Conservation (phyloP, 805 yeast genomes). For the Hanseniaspora hatyaiensis region DNA sequence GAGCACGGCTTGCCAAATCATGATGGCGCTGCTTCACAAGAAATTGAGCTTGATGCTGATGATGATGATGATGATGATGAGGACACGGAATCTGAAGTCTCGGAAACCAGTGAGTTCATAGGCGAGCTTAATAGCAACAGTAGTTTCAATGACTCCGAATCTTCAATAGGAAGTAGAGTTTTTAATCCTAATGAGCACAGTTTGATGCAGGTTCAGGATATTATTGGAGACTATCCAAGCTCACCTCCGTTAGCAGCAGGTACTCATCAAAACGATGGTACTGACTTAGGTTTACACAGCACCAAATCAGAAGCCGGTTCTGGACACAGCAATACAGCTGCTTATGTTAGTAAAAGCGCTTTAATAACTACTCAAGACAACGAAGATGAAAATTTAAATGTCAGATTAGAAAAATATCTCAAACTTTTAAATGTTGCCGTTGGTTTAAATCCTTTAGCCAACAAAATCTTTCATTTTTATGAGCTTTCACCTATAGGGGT, state of each 20-base stretch:
- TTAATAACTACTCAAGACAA: slow-evolving; percentile 10
- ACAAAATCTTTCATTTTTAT: slow-evolving; percentile 70
- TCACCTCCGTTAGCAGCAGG: not conserved
- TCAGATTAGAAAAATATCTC: slow-evolving; percentile 52
- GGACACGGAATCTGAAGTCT: not conserved
- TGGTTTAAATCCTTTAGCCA: slow-evolving; percentile 68
- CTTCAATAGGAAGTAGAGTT: slow-evolving; percentile 14
- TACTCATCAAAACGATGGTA: not conserved
- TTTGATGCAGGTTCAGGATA: slow-evolving; percentile 4
- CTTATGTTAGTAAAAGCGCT: not conserved
- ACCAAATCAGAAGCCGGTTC: too few species aligned
- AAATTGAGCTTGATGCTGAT: not conserved
- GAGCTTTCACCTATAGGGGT: slow-evolving; percentile 85
- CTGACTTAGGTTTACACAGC: too few species aligned
- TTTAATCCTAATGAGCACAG: slow-evolving; percentile 14
- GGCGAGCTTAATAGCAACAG: not conserved
- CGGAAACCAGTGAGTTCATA: not conserved
- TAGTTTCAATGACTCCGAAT: not conserved
- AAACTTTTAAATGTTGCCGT: slow-evolving; percentile 47
- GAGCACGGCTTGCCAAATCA: not conserved
- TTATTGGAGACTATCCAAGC: not conserved
- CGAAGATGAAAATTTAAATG: slow-evolving; percentile 20
- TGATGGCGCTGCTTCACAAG: not conserved
- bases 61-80: not conserved
- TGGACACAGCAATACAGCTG: too few species aligned